Base-by-base conservation (phyloP, 805 yeast species). In the Myxozyma monticola region DNA sequence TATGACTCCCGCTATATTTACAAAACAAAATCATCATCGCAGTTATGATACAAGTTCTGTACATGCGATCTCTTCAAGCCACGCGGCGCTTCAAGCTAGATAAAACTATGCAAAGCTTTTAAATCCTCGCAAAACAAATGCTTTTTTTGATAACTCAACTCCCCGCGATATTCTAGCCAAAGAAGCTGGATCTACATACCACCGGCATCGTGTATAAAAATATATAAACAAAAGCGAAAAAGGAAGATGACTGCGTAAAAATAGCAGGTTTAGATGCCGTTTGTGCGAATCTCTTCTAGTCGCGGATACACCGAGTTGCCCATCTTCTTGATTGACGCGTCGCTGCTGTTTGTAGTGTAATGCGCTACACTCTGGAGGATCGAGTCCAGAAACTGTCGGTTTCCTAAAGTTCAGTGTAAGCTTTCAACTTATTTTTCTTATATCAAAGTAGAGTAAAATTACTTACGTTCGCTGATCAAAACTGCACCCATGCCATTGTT, bases 401-500 rank as follows among this genome's bases (percentile, higher is more conserved):
- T 53, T 33, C 24, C 47, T 48, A 29, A 10, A 10, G 8, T 5
- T 65, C 57, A 69, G 56, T 56, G 8, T 2, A 17, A 9, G 8
- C 5, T 8, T 14, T n/a, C 10, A 14, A 7, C 8, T 14, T 28
- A 3, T 15, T 14, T n/a, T 8, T 20, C 6, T 10, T n/a, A n/a
- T 10, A 34, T 28, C 21, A 15, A 25, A 10, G 17, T 21, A 12
- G 6, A 9, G 20, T 9, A 7, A 17, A 12, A 65, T 64, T 26
- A 63, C 57, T 88, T 88, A 37, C 80, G 77, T 51, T 78, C 81
- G 2, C 88, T 78, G 47, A 89, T 71, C 63, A 93, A 78, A 48
- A 93, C 71, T 46, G 95, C 84, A 15, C 91, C 81, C 59, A 83
- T 80, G 62, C 86, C 84, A 69, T 93, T 95, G 55, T 85, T 77